Base-by-base conservation (phyloP, 352 stramenopile genomes). In the Phytopythium delawarense region DNA sequence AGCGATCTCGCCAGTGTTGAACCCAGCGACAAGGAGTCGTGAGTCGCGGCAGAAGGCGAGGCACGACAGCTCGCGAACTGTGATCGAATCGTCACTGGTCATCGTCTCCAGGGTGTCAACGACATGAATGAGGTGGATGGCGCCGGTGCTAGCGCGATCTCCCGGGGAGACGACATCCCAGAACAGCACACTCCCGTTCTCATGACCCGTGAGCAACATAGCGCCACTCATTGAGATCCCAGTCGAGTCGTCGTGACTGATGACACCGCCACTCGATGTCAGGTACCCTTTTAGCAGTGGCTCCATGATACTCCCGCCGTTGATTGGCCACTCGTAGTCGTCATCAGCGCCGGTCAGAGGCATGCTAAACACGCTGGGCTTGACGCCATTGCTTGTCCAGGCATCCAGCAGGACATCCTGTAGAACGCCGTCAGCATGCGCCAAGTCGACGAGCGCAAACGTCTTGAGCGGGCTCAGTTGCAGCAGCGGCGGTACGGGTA, bases 301-400 rank as follows among this genome's bases (percentile, higher is more conserved):
- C 44, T 91, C 76, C 2, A 78, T 40, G 28, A 88, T 54, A 30
- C 66, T 83, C 9, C 82, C 82, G 1, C 84, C 84, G n/a, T 82
- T 87, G 46, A 91, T 73, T 1, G 84, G 84, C 79, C 78, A 90
- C 25, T 87, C 78, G 71, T 87, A 89, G n/a, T 87, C 79, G 12
- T 77, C 71, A 15, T 54, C 48, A 13, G 5, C 23, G 25, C 48
- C 48, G 21, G 54, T 72, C 28, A 72, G 52, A 34, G 62, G 63
- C 30, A 85, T 32, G 18, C 63, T 64, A 11, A 68, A 67, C 30
- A 81, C 63, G 9, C 71, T 61, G 53, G 84, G 76, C 32, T 70
- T 53, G 34, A 70, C 50, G 55, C 79, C 59, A 20, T 45, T 69
- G 72, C 61, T 75, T 45, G 71, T 51, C 70, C 59, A 83, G 0